Conservation (phyloP, 495 filamentous ascomycete species). For the Podospora australis region DNA sequence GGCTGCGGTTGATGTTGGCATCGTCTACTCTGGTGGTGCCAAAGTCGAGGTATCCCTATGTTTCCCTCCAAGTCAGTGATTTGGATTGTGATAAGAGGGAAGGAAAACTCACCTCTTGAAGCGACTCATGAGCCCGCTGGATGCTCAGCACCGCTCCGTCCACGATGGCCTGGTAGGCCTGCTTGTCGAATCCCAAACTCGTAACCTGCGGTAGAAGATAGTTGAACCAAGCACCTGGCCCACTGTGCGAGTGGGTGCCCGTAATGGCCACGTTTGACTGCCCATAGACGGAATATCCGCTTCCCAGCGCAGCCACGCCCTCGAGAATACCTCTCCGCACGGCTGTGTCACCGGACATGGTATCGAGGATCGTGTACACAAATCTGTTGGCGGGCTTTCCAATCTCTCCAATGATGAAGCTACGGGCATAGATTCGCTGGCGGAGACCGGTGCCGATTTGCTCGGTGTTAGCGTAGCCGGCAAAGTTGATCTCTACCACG, state of each 20-base stretch:
- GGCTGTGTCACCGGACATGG: slow-evolving; percentile 80
- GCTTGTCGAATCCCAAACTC: slow-evolving; percentile 74
- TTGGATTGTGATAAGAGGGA: neutral
- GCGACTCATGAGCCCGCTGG: slow-evolving; percentile 69
- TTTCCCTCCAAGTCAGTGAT: slow-evolving; percentile 3
- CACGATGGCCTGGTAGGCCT: slow-evolving; percentile 86
- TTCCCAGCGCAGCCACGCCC: slow-evolving; percentile 55
- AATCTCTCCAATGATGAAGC: slow-evolving; percentile 80
- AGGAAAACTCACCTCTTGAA: slow-evolving; percentile 50
- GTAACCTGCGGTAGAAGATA: slow-evolving; percentile 94
- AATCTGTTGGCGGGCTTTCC: slow-evolving; percentile 66
- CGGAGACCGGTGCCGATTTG: slow-evolving; percentile 77
- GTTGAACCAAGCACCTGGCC: slow-evolving; percentile 91
- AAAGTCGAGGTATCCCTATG: slow-evolving; percentile 41
- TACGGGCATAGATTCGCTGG: slow-evolving; percentile 78
- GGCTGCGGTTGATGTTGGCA: slow-evolving; percentile 82
- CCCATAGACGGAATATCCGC: slow-evolving; percentile 53
- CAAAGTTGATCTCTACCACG: slow-evolving; percentile 46
- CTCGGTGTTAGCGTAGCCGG: slow-evolving; percentile 70
- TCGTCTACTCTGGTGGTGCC: slow-evolving; percentile 46
- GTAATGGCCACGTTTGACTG: slow-evolving; percentile 80
- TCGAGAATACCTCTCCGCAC: slow-evolving; percentile 78
- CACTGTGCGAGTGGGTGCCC: slow-evolving; percentile 89
- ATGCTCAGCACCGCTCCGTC: slow-evolving; percentile 82
- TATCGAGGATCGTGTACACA: slow-evolving; percentile 81